Evolutionary conservation across 2,329 filamentous ascomycete genomes (phyloP), one percentile per base, ranked within the genome.

Genomic region (Chalaropsis ovoidea): DNA sequence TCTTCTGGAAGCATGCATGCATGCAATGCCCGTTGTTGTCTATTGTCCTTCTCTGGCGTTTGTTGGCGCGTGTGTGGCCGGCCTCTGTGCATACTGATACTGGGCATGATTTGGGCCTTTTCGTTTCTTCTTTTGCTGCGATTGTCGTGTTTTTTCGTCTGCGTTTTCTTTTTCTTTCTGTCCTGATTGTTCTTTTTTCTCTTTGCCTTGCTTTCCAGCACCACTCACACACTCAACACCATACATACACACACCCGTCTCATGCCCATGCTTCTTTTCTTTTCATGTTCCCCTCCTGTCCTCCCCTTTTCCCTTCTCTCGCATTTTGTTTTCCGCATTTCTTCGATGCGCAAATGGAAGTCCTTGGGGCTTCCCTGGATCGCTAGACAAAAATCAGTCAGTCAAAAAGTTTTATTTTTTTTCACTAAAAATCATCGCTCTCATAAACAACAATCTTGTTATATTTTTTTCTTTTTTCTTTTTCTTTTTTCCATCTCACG

Each of bases 321-420:
- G 19, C 24, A 45, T 63, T 60, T 64, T 61, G 42, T 47, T 64
- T 43, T 54, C 49, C 22, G 54, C 54, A 58, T 58, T 64, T 66
- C 27, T 64, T 39, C 10, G 35, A 61, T 31, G 56, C 24, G 42
- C 54, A 43, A 52, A 65, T 52, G 39, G 58, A 62, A 61, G 42
- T 65, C 61, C 24, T 49, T 13, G 31, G 31, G n/a, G n/a, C 54
- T 63, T 56, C 49, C 54, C 27, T 52, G 56, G 58, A 42, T 64
- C 39, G 56, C 47, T 67, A 64, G 62, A 67, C 63, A 54, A 64
- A 64, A 67, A 45, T 54, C 62, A 67, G 65, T 64, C 56, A 62
- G 63, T 65, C 62, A 64, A 67, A 67, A 67, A 67, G 54, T 45
- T 61, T 67, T 61, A 61, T 61, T 62, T 65, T 43, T 65, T 68